Evolutionary conservation across 2,329 filamentous ascomycete species (phyloP), one percentile per base, ranked within the genome.

Genomic region (Nemania abortiva): DNA sequence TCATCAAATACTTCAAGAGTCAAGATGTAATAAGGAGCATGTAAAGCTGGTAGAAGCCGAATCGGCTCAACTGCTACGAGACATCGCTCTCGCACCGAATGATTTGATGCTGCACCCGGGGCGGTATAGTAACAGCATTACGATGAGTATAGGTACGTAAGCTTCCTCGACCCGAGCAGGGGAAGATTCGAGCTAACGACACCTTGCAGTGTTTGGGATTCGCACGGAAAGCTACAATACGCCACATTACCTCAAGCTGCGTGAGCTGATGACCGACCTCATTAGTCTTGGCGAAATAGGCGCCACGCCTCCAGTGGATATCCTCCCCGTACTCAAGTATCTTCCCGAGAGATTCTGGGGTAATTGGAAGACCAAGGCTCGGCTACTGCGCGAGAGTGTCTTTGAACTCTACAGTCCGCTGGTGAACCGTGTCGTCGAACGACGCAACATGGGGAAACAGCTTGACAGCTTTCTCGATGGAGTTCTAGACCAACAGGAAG

Each of bases 251-350:
- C 11, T 63, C 24, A 45, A 56, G 22, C 45, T 60, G 10, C 34
- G 27, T 13, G 31, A 50, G 4, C 15, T 68, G 2, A 24, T 68
- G 65, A 15, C 24, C 10, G 27, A 45, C 6, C 22, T 50, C 45
- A 45, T n/a, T 13, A 13, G 37, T 34, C 7, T 63, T 4, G 47
- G 39, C 3, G 66, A 68, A 22, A 37, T 55, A 20, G 69, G 69
- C 0, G 56, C 52, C 15, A 70, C 69, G 6, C 67, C 69, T 1
- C 71, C 71, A 1, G 67, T 73, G 10, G 71, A 73, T 10, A n/a
- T 72, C 0, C 59, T 70, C 24, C 69, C 69, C 11, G 22, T 68
- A 6, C 42, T 72, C n/a, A 70, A 70, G 27, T 63, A 42, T 31
- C 27, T 72, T 0, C 71, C 69, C 24, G 54, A 70, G 29, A 11